These are phyloP conservation scores for Lentinula lateritia DNA, from an alignment of 768 basidiomycete species.

Conservation along the genomic window DNA sequence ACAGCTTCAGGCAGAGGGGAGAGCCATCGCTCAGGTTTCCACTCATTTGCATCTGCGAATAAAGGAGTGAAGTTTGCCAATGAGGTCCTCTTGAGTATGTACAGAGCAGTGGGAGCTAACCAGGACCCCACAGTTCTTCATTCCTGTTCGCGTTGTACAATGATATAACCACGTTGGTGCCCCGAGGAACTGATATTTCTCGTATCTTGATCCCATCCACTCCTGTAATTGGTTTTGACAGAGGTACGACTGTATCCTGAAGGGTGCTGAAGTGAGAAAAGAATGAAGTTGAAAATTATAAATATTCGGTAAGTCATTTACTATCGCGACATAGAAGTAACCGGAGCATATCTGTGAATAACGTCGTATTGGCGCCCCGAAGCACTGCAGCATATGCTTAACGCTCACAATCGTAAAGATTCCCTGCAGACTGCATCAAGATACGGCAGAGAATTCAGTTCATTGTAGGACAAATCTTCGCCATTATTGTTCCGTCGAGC, in stretches of 20 bases:
- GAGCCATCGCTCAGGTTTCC: constrained; percentile 44
- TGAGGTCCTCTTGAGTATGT: background rate
- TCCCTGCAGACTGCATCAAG: constrained; percentile 36
- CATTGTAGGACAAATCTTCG: constrained; percentile 28
- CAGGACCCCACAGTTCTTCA: constrained; percentile 31
- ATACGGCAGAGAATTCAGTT: constrained; percentile 28
- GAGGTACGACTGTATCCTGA: constrained; percentile 27
- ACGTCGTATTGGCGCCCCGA: background rate
- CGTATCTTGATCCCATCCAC: constrained; percentile 19
- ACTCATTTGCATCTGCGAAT: constrained; percentile 29
- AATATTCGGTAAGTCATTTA: constrained; percentile 10
- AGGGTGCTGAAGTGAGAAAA: constrained; percentile 16
- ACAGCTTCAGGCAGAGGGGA: constrained; percentile 26
- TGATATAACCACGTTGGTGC: constrained; percentile 19
- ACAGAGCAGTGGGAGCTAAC: background rate
- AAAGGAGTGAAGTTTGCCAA: background rate
- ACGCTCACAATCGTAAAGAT: constrained; percentile 30
- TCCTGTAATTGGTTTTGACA: constrained; percentile 25
- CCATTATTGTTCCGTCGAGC: constrained; percentile 18
- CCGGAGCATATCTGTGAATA: constrained; percentile 20
- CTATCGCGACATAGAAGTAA: constrained; percentile 16
- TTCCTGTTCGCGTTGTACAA: constrained; percentile 24
- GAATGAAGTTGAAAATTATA: background rate
- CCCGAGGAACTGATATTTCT: constrained; percentile 21
- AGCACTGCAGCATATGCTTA: too few species aligned